Evolutionary conservation across 257 asterid genomes (phyloP), one percentile per base, ranked within the genome.

Genomic region (Capsicum rhomboideum): DNA sequence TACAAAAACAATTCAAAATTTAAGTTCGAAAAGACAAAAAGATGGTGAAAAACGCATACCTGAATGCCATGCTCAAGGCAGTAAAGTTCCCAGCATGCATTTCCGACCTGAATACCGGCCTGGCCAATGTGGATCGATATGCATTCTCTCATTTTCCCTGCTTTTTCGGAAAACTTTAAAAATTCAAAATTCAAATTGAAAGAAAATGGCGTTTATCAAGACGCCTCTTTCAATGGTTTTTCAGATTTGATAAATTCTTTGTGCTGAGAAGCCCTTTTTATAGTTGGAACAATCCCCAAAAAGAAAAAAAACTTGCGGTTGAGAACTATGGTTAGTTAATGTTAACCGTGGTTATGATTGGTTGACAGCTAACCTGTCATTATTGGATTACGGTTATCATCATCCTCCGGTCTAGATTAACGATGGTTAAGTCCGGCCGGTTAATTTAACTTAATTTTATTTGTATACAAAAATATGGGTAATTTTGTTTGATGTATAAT

Each of bases 21-120:
- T 0, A 37, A 10, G 8, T 6, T 71, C 2, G 20, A 71, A 42
- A n/a, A 20, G 55, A 71, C 42, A 67, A 16, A 66, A 44, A 31
- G 23, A 31, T 16, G 26, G 13, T 31, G 23, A 67, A 67, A 59
- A 69, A 69, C 12, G 37, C 31, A 14, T 21, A 81, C 87, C 85
- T 82, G 84, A 82, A 85, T 85, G 85, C 88, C 86, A 80, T 85
- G 88, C 83, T 85, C 88, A 20, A 85, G 85, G 81, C 85, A 82
- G 21, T 85, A 85, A 78, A 82, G 88, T 46, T 85, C 88, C 88
- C 88, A 85, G 77, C 86, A 85, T 1, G 88, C 85, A 78, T 85
- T 85, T 21, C 88, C 88, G 56, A 85, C 88, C 85, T 85, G 88
- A 54, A 82, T 85, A 34, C 88, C 88, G 20, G 85, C 85, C 81